phyloP scores from a whole-genome alignment of 768 basidiomycete species.

The Russula foetens region DNA sequence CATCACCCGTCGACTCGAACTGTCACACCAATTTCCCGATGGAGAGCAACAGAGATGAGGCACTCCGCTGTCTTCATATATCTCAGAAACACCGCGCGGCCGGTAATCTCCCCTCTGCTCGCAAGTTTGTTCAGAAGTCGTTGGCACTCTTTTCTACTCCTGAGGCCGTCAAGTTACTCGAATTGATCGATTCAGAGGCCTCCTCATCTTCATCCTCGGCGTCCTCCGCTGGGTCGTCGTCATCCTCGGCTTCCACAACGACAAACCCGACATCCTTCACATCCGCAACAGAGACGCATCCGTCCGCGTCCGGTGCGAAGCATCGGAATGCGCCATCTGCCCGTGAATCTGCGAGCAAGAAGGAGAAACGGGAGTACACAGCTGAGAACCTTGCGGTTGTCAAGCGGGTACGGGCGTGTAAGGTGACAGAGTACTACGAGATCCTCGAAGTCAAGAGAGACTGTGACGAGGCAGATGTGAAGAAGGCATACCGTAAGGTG shows the following conservation, averaged over 20 bases:
- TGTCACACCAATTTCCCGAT: constrained; percentile 28
- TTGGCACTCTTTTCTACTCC: constrained; percentile 73
- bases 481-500: constrained; percentile 96
- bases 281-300: constrained; percentile 57
- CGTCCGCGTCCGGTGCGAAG: constrained; percentile 64
- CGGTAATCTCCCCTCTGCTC: constrained; percentile 67
- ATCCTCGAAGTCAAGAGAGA: constrained; percentile 73
- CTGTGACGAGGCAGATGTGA: constrained; percentile 78
- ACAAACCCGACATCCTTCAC: constrained; percentile 35
- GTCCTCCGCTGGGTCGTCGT: constrained; percentile 27
- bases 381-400: constrained; percentile 77
- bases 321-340: constrained; percentile 42
- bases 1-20: neutral
- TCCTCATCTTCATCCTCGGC: constrained; percentile 27
- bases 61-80: constrained; percentile 70
- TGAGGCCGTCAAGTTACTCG: constrained; percentile 62
- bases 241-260: constrained; percentile 30
- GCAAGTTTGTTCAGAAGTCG: constrained; percentile 87
- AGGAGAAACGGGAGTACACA: constrained; percentile 61
- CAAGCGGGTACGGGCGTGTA: constrained; percentile 77
- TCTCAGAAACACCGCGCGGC: constrained; percentile 67
- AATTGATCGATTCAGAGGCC: constrained; percentile 52
- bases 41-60: constrained; percentile 91
- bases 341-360: constrained; percentile 39
- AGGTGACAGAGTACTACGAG: constrained; percentile 87